phyloP scores from a whole-genome alignment of 495 filamentous ascomycete species.

The Penicillium taxi region DNA sequence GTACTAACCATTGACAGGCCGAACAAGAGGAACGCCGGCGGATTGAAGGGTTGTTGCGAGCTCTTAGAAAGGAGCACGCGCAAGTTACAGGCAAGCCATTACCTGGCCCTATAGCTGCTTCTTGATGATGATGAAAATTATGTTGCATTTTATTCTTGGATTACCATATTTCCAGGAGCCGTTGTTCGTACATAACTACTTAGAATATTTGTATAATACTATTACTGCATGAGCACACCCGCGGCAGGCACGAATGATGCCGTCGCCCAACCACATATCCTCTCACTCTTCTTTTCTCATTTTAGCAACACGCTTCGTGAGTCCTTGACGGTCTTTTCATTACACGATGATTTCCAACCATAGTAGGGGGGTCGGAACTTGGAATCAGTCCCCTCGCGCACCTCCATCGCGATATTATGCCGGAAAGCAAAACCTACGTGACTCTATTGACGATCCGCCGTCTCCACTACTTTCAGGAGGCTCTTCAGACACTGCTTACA shows the following conservation, averaged over 20 bases:
- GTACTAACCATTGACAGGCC: constrained; percentile 34
- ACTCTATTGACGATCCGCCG: constrained; percentile 9
- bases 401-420: constrained; percentile 6
- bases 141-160: constrained; percentile 9
- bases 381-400: constrained; percentile 3
- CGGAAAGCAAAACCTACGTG: constrained; percentile 4
- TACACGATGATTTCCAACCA: constrained; percentile 7
- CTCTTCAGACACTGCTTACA: constrained; percentile 29
- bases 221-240: constrained; percentile 9
- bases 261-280: constrained; percentile 1
- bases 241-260: constrained; percentile 18
- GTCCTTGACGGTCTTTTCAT: not conserved
- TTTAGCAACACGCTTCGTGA: not conserved
- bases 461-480: constrained; percentile 13
- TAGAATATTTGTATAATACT: constrained; percentile 20
- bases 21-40: constrained; percentile 66
- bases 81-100: constrained; percentile 43
- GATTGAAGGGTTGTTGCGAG: constrained; percentile 52
- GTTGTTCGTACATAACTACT: too few species aligned
- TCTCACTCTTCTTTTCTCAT: not conserved
- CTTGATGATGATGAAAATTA: constrained; percentile 35
- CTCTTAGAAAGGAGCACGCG: constrained; percentile 47
- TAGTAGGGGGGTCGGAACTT: not conserved
- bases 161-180: constrained; percentile 9
- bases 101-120: constrained; percentile 42